phyloP scores from a whole-genome alignment of 75 land plant species.

The Adiantum capillusveneris region DNA sequence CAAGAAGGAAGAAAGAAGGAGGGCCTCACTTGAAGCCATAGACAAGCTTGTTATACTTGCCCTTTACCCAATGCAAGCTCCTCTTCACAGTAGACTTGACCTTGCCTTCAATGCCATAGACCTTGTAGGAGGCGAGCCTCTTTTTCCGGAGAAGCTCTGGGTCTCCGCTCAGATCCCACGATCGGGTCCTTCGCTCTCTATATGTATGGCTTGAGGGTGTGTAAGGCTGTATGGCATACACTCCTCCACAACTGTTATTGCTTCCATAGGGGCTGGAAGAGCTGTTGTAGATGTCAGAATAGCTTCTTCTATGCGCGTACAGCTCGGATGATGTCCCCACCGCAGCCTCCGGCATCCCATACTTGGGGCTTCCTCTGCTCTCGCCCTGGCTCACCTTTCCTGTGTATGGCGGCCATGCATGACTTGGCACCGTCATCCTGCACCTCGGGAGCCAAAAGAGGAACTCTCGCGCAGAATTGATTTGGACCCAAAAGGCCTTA shows the following conservation, averaged over 20 bases:
- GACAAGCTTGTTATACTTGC: conserved; percentile 40
- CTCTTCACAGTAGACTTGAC: conserved; percentile 52
- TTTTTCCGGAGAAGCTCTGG: conserved; percentile 59
- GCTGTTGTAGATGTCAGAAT: neutral
- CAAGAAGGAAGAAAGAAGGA: too few species aligned
- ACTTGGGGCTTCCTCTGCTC: too few species aligned
- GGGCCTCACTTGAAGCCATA: conserved; percentile 21
- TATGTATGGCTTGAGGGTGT: neutral
- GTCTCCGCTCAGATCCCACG: conserved; percentile 19
- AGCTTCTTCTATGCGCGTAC: conserved; percentile 2
- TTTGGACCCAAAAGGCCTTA: too few species aligned
- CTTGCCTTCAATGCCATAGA: conserved; percentile 55
- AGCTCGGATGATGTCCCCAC: neutral
- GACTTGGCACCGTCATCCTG: too few species aligned
- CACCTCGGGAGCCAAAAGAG: too few species aligned
- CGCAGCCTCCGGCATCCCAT: neutral
- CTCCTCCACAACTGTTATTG: neutral
- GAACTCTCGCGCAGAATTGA: too few species aligned
- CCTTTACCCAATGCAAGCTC: conserved; percentile 81
- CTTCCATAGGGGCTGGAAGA: neutral
- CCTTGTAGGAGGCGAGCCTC: conserved; percentile 63
- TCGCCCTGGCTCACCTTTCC: too few species aligned
- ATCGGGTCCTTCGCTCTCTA: neutral
- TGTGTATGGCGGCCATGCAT: too few species aligned
- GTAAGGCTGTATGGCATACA: neutral